A percentile compares a stretch with the other conserved stretches of the same genome.
phyloP scores from a whole-genome alignment of 1,284 basidiomycete species.

The Cystobasidium slooffiae region DNA sequence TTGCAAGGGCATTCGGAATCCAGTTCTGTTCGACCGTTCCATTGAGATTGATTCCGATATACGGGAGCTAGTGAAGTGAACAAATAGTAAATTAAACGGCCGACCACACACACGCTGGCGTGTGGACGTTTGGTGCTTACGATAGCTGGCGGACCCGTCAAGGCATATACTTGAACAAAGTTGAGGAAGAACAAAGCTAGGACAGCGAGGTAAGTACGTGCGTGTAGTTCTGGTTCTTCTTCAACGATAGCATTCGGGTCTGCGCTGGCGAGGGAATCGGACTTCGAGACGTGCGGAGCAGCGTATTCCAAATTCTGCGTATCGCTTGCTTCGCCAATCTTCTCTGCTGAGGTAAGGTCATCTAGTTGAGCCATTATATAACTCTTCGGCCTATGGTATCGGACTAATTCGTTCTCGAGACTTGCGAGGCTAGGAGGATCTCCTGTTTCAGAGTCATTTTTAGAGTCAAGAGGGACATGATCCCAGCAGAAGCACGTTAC shows the following conservation, averaged over 20 bases:
- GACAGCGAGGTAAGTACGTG: slow-evolving; percentile 27
- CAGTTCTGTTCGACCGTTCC: slow-evolving; percentile 25
- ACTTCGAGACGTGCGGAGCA: not conserved
- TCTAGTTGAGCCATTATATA: too few species aligned
- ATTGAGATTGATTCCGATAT: slow-evolving; percentile 15
- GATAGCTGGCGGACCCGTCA: slow-evolving; percentile 31
- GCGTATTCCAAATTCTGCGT: slow-evolving; percentile 16
- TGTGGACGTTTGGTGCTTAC: slow-evolving; percentile 3
- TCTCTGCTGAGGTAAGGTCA: not conserved
- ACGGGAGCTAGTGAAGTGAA: not conserved
- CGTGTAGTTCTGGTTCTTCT: slow-evolving; percentile 31
- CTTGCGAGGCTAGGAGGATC: too few species aligned
- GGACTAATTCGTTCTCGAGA: too few species aligned
- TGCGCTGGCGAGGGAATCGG: not conserved
- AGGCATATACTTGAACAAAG: slow-evolving; percentile 30
- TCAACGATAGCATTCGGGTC: slow-evolving; percentile 18
- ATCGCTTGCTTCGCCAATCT: slow-evolving; percentile 3
- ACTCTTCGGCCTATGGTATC: too few species aligned
- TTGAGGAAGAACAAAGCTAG: slow-evolving; percentile 25
- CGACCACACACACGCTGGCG: not conserved
- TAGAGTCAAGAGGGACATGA: too few species aligned
- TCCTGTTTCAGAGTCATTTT: too few species aligned
- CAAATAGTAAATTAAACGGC: not conserved
- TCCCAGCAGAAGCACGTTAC: too few species aligned
- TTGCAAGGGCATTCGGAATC: slow-evolving; percentile 26